phyloP scores from a whole-genome alignment of 2,329 filamentous ascomycete genomes.

The Sclerotinia nivalis region DNA sequence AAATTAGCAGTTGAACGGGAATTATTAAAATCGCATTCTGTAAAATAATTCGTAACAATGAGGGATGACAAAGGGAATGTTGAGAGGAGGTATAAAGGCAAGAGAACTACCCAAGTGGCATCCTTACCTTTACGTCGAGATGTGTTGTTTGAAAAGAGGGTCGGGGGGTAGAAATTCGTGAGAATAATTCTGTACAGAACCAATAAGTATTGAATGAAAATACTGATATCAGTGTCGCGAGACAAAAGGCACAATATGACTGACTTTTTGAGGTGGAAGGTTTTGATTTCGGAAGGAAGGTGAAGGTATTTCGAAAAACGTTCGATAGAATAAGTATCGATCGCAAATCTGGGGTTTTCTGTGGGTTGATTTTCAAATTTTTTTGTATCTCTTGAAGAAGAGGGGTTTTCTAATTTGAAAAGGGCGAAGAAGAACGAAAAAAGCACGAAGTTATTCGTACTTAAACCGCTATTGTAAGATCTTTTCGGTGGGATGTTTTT shows the following conservation, averaged over 20 bases:
- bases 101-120: slow-evolving; percentile 16
- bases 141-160: slow-evolving; percentile 30
- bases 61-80: slow-evolving; percentile 9
- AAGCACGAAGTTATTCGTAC: slow-evolving; percentile 41
- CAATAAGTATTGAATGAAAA: background rate
- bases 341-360: slow-evolving; percentile 38
- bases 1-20: slow-evolving; percentile 25
- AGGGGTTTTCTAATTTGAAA: slow-evolving; percentile 40
- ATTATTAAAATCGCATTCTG: background rate
- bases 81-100: slow-evolving; percentile 19
- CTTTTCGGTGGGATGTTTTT: slow-evolving; percentile 27
- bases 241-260: slow-evolving; percentile 7
- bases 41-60: background rate
- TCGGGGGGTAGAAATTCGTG: slow-evolving; percentile 26
- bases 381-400: slow-evolving; percentile 41
- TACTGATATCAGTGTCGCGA: slow-evolving; percentile 25
- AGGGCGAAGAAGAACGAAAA: slow-evolving; percentile 43
- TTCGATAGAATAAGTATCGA: slow-evolving; percentile 28
- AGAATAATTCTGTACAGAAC: slow-evolving; percentile 32
- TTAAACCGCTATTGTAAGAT: slow-evolving; percentile 38
- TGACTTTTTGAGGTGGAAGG: background rate
- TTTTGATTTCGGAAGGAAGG: slow-evolving; percentile 26
- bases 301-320: slow-evolving; percentile 21
- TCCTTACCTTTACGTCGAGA: slow-evolving; percentile 34
- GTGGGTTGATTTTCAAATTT: slow-evolving; percentile 44